Percentiles rank a stretch among this genome's conserved stretches.
Evolutionary conservation across 352 stramenopile species (phyloP).

Genomic region (Pythium brassicae): DNA sequence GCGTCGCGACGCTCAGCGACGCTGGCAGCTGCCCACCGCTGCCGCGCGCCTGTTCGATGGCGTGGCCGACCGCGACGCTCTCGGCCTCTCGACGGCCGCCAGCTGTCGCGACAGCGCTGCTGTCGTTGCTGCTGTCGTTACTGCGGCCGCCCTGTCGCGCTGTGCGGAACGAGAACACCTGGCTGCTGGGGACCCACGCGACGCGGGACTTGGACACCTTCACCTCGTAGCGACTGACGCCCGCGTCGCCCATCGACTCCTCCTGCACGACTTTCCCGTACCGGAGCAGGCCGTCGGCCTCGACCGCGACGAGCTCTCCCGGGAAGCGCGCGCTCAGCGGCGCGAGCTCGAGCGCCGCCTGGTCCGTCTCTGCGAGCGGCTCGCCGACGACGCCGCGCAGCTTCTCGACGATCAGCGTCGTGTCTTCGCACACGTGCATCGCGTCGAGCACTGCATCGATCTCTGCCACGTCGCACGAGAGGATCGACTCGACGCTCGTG

Average conservation of each 20-base stretch:
- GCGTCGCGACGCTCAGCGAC: conserved; percentile 2
- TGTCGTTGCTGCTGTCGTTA: neutral
- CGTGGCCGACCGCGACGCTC: neutral
- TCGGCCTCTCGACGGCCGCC: neutral
- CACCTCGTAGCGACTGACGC: conserved; percentile 58
- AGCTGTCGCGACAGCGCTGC: neutral
- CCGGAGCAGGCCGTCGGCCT: conserved; percentile 36
- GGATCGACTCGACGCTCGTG: conserved; percentile 58
- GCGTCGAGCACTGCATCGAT: conserved; percentile 45
- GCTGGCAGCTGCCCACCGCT: conserved; percentile 9
- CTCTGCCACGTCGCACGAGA: conserved; percentile 42
- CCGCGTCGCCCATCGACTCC: conserved; percentile 17
- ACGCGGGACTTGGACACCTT: conserved; percentile 37
- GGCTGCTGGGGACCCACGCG: conserved; percentile 40
- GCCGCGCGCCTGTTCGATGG: neutral
- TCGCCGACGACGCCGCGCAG: conserved; percentile 57
- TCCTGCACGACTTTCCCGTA: conserved; percentile 63
- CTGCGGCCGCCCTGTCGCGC: conserved; percentile 17
- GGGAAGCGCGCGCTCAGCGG: conserved; percentile 63
- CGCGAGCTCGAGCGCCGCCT: conserved; percentile 41
- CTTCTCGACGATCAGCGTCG: conserved; percentile 56
- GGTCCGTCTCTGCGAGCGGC: conserved; percentile 42
- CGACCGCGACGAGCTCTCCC: conserved; percentile 66
- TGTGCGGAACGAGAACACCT: conserved; percentile 75
- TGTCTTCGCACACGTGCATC: conserved; percentile 69